Base-by-base conservation (phyloP, 192 early-diverging fungal species). In the Coemansia reversa region DNA sequence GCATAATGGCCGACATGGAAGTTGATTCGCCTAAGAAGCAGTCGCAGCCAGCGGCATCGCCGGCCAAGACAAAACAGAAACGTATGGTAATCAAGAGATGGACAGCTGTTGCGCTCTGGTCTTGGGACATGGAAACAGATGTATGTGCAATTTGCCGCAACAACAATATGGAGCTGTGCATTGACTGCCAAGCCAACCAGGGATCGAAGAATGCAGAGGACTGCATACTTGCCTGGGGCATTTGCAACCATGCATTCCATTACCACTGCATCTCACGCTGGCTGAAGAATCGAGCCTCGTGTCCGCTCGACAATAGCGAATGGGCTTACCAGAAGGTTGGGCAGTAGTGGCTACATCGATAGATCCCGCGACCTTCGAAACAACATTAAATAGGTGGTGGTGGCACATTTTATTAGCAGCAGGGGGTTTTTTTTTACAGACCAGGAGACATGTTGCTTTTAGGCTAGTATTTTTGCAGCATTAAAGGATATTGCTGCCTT, bases 161-260 rank as follows among this genome's bases (percentile, higher is more conserved):
- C 82, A 95, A 98, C 82, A 98, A 95, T 80, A 98, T 98, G 96
- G 96, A 98, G 71, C 86, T 95, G 54, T 98, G 96, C 71, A 97
- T 96, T 52, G 95, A 96, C 81, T 98, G 96, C 82, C 96, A 98
- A 74, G 96, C 95, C 6, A 95, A 97, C 72, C 96, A 97, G 81
- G 92, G 89, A 0, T 91, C 95, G 9, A 93, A 91, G 20, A 93
- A 92, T 49, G 89, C 86, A 67, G 92, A 95, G 61, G 91, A 95
- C 63, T 98, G 96, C 75, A 96, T 88, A 9, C 92, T 98, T 24
- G 94, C 95, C 42, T 97, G 95, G 95, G 95, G 95, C 60, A 88
- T 91, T 29, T 97, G 94, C 76, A 95, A 94, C 89, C 97, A 99
- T 63, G 97, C 97, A 7, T 99, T 97, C 85, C 97, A 99, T 51